Evolutionary conservation across 164 flowering plant species (phyloP), one percentile per base, ranked within the genome.

Genomic region (Sextonia rubra): DNA sequence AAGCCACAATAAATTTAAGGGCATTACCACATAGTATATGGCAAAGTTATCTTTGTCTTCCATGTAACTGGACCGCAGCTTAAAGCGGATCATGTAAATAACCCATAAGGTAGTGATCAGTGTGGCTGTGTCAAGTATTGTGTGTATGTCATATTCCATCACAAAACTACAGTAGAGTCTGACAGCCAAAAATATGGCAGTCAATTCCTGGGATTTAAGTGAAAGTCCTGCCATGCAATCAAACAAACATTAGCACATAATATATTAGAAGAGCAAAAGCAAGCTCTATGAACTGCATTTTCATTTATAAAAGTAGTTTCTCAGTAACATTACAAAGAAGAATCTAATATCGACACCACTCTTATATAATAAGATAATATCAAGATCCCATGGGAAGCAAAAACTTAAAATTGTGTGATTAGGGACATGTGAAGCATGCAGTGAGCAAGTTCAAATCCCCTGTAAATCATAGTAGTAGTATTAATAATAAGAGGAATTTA

Each of bases 101-200:
- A 82, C 84, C 84, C 84, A 83, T 63, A 83, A 68, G 69, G 84
- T 81, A 69, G 88, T 79, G 2, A 60, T 73, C 62, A 85, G 67
- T 32, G 86, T 82, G 47, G 88, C 88, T 26, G 85, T 76, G 73
- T 84, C 86, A 44, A 85, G 84, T 60, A 85, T 67, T 15, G 88
- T 85, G 71, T 83, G 86, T 70, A 81, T 79, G 72, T 85, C 86
- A 77, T 79, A 84, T 75, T 85, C 88, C 85, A 85, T 82, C 20
- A 83, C 86, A 62, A 83, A 79, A 78, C 86, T 85, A 75, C 86
- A 85, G 72, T 85, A 85, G 17, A 84, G 76, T 75, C 88, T 82
- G 56, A 80, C 86, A 71, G 85, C 88, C 77, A 86, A 60, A 77
- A 86, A 84, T 26, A 86, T 70, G 26, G 86, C 86, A 1, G 86